Percentiles rank a stretch among this genome's conserved stretches.
Evolutionary conservation across 192 early-diverging fungal species (phyloP).

Genomic region (Coemansia umbellata): DNA sequence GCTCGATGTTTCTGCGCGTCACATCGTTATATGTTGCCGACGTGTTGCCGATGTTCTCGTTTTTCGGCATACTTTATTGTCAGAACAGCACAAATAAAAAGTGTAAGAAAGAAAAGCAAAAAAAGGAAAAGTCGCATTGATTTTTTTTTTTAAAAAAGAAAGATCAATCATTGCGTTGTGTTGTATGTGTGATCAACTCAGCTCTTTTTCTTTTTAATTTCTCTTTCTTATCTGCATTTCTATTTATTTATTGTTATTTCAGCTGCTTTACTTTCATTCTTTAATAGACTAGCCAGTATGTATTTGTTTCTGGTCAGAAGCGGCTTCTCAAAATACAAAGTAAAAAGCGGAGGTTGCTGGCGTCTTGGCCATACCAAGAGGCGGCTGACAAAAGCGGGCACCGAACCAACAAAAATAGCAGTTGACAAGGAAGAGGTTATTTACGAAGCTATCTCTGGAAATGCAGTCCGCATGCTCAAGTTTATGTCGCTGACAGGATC

Average conservation of each 20-base stretch:
- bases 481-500: conserved; percentile 48
- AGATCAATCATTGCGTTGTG: no score
- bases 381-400: neutral
- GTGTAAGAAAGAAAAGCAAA: neutral
- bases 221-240: neutral
- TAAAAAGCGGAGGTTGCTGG: no score
- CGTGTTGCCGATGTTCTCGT: conserved; percentile 6
- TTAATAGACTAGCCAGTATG: no score
- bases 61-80: neutral
- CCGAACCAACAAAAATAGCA: neutral
- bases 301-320: no score
- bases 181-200: no score
- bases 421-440: conserved; percentile 11
- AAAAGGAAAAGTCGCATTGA: no score
- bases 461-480: conserved; percentile 46
- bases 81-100: no score
- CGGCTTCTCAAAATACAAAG: no score
- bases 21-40: conserved; percentile 61
- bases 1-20: conserved; percentile 58
- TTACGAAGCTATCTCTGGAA: conserved; percentile 34
- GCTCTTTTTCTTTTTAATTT: neutral
- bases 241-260: neutral
- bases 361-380: conserved; percentile 1
- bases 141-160: no score
- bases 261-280: neutral